These are phyloP conservation scores for Globisporangium nagaii DNA, from an alignment of 352 stramenopile genomes.

Conservation along the genomic window DNA sequence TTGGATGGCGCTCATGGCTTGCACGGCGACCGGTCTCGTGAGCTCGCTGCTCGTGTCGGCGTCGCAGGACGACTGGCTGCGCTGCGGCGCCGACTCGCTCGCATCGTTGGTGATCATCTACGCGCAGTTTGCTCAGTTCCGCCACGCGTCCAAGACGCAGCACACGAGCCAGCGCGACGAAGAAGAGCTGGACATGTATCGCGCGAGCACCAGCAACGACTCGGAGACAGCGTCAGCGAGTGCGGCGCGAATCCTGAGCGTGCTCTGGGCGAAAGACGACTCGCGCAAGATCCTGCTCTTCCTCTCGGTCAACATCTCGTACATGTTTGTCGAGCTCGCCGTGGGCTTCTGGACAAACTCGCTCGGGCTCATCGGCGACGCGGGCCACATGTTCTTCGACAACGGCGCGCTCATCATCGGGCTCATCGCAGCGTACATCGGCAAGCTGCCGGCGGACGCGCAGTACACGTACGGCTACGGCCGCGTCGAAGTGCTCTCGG, in stretches of 20 bases:
- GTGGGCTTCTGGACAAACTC: slow-evolving; percentile 84
- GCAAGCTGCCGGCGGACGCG: slow-evolving; percentile 56
- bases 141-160: slow-evolving; percentile 10
- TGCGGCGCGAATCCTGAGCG: slow-evolving; percentile 20
- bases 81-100: slow-evolving; percentile 26
- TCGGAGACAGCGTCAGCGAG: background rate
- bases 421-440: slow-evolving; percentile 79
- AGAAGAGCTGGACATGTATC: slow-evolving; percentile 44
- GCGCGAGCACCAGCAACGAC: slow-evolving; percentile 2
- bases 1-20: slow-evolving; percentile 33
- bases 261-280: slow-evolving; percentile 49
- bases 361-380: slow-evolving; percentile 81
- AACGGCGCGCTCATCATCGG: slow-evolving; percentile 82
- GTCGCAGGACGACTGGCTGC: slow-evolving; percentile 49
- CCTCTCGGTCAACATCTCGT: slow-evolving; percentile 68
- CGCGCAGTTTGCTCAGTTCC: slow-evolving; percentile 31
- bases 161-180: slow-evolving; percentile 12
- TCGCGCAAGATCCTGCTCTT: slow-evolving; percentile 83
- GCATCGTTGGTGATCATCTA: slow-evolving; percentile 49
- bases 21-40: slow-evolving; percentile 28
- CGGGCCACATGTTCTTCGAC: slow-evolving; percentile 88
- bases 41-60: slow-evolving; percentile 31
- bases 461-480: slow-evolving; percentile 85
- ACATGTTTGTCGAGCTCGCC: slow-evolving; percentile 86
- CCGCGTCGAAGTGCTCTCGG: slow-evolving; percentile 82